phyloP scores from a whole-genome alignment of 2,329 filamentous ascomycete species.

The Fusarium robinianum region DNA sequence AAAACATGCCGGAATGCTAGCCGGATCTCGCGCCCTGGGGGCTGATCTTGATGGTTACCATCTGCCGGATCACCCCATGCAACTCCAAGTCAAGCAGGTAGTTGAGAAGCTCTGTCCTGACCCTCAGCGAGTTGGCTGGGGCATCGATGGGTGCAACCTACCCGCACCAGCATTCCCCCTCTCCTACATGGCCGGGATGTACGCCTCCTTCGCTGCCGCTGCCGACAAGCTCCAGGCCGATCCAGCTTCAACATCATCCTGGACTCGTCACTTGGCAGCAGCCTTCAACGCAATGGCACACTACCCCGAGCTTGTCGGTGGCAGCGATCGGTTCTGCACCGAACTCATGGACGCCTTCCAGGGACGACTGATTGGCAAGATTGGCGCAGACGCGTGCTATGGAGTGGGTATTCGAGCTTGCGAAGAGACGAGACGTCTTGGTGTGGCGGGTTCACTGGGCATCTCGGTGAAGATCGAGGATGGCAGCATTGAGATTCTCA shows the following conservation, averaged over 20 bases:
- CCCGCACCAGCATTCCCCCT: slow-evolving; percentile 50
- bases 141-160: slow-evolving; percentile 53
- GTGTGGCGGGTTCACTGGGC: slow-evolving; percentile 45
- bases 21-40: slow-evolving; percentile 45
- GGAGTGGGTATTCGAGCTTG: slow-evolving; percentile 48
- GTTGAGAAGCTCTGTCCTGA: slow-evolving; percentile 44
- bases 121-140: slow-evolving; percentile 44
- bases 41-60: slow-evolving; percentile 43
- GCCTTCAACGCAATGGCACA: slow-evolving; percentile 49
- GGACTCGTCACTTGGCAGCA: slow-evolving; percentile 34
- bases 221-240: slow-evolving; percentile 22
- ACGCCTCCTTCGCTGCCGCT: slow-evolving; percentile 44
- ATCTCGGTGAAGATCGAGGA: slow-evolving; percentile 56
- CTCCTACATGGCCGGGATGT: slow-evolving; percentile 42
- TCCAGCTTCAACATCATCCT: slow-evolving; percentile 2
- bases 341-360: slow-evolving; percentile 47
- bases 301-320: slow-evolving; percentile 50
- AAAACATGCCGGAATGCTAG: slow-evolving; percentile 54
- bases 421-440: slow-evolving; percentile 42
- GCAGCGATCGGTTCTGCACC: slow-evolving; percentile 53
- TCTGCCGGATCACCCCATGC: slow-evolving; percentile 43
- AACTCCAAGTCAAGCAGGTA: slow-evolving; percentile 43
- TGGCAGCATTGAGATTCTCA: slow-evolving; percentile 49
- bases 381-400: slow-evolving; percentile 56
- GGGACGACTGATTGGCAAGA: slow-evolving; percentile 49